These are phyloP conservation scores for Salix suchowensis DNA, from an alignment of 345 rosid genomes.

Conservation along the genomic window DNA sequence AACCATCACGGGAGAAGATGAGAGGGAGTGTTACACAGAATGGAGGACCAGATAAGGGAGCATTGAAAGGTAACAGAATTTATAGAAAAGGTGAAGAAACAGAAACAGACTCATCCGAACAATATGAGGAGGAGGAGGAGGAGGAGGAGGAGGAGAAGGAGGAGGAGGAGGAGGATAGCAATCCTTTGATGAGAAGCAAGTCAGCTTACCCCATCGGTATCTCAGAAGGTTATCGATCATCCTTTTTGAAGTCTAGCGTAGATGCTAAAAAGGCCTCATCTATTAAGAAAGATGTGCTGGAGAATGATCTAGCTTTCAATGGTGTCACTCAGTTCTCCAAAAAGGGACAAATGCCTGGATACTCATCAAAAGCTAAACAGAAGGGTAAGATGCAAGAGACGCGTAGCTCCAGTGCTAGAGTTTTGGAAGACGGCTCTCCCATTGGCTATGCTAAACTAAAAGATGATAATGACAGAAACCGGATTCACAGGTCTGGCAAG, in stretches of 20 bases:
- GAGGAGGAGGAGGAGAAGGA: conserved; percentile 29
- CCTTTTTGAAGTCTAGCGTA: conserved; percentile 41
- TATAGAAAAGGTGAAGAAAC: conserved; percentile 58
- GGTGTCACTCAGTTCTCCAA: conserved; percentile 32
- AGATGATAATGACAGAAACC: conserved; percentile 42
- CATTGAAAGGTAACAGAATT: conserved; percentile 44
- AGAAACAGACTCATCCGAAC: conserved; percentile 78
- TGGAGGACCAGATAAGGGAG: conserved; percentile 37
- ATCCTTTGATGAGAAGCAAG: conserved; percentile 46
- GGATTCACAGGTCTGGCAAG: conserved; percentile 33
- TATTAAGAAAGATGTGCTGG: conserved; percentile 38
- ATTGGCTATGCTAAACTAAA: conserved; percentile 29
- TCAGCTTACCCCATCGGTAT: conserved; percentile 40
- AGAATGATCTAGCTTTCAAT: conserved; percentile 39
- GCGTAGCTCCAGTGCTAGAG: conserved; percentile 36
- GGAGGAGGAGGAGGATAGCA: conserved; percentile 52
- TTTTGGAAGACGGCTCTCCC: conserved; percentile 35
- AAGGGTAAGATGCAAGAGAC: conserved; percentile 63
- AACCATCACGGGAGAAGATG: conserved; percentile 50
- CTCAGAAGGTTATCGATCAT: conserved; percentile 42
- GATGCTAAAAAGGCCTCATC: conserved; percentile 41
- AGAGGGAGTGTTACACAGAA: conserved; percentile 50
- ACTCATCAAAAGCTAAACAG: conserved; percentile 58
- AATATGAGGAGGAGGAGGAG: conserved; percentile 21
- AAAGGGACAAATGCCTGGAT: conserved; percentile 32